phyloP scores from a whole-genome alignment of 2,329 filamentous ascomycete species.

The Raffaelea deltoideospora region DNA sequence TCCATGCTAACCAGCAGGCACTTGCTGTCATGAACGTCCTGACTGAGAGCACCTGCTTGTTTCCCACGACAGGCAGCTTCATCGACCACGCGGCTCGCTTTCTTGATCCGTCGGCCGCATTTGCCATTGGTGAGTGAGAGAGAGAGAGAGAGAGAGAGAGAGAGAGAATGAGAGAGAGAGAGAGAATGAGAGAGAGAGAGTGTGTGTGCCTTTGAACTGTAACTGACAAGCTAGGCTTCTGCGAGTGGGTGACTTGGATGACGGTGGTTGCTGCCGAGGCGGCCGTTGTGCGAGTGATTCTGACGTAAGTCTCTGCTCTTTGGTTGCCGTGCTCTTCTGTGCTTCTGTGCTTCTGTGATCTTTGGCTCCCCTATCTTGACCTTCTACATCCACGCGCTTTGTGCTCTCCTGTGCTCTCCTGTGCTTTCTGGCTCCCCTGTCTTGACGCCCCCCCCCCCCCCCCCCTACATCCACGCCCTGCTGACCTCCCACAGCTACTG shows the following conservation, averaged over 20 bases:
- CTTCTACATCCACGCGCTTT: too few species aligned
- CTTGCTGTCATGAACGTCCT: conserved; percentile 1
- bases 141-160: background rate
- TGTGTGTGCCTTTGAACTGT: background rate
- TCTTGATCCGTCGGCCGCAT: background rate
- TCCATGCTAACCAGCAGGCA: background rate
- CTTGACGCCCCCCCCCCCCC: too few species aligned
- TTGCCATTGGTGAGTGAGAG: background rate
- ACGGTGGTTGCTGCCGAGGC: background rate
- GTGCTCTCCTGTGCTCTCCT: too few species aligned
- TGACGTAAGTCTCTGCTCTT: background rate
- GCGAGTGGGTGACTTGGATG: background rate
- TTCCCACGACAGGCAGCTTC: conserved; percentile 1
- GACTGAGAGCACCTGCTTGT: background rate
- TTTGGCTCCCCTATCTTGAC: too few species aligned
- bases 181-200: background rate
- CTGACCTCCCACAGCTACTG: background rate
- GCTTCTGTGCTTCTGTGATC: too few species aligned
- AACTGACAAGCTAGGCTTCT: background rate
- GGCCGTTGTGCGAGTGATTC: background rate
- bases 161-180: too few species aligned
- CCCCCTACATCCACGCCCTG: too few species aligned
- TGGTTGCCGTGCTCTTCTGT: too few species aligned
- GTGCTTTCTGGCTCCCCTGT: too few species aligned
- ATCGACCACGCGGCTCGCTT: conserved; percentile 1